A percentile compares a stretch with the other conserved stretches of the same genome.
Conservation (phyloP, 306 rosid genomes). For the Cicer yamashitae region DNA sequence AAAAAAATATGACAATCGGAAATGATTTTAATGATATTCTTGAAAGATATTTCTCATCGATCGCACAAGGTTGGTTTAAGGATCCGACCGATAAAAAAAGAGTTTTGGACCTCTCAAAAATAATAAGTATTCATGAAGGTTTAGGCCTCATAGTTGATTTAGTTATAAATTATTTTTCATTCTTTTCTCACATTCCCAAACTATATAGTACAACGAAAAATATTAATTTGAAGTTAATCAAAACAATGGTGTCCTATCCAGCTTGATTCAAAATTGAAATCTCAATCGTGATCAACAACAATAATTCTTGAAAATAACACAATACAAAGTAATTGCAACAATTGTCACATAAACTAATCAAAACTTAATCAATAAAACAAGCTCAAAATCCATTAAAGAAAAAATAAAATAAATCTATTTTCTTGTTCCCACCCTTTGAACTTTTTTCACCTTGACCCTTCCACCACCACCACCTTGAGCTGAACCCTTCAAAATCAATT, state of each 20-base stretch:
- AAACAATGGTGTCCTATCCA: background rate
- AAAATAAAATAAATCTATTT: slow-evolving; percentile 24
- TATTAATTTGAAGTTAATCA: background rate
- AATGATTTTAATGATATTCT: too few relatives aligned
- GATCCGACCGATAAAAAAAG: too few relatives aligned
- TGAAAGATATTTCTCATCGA: too few relatives aligned
- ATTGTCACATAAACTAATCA: background rate
- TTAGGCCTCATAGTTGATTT: too few relatives aligned
- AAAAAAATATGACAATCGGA: too few relatives aligned
- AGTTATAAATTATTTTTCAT: background rate
- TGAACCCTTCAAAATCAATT: slow-evolving; percentile 40
- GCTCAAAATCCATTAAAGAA: background rate
- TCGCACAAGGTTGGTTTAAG: too few relatives aligned
- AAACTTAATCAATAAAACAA: background rate
- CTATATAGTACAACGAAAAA: background rate
- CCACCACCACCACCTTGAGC: slow-evolving; percentile 39
- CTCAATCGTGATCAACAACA: background rate
- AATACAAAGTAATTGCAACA: slow-evolving; percentile 10
- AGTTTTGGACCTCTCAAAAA: too few relatives aligned
- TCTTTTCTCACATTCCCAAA: background rate
- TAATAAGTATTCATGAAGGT: too few relatives aligned
- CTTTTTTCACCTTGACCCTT: slow-evolving; percentile 45
- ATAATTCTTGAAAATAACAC: background rate
- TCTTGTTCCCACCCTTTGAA: slow-evolving; percentile 39
- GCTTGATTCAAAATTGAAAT: background rate